Percentiles rank a stretch among this genome's conserved stretches.
Conservation (phyloP, 805 yeast species). For the Kluyveromyces dobzhanskii region DNA sequence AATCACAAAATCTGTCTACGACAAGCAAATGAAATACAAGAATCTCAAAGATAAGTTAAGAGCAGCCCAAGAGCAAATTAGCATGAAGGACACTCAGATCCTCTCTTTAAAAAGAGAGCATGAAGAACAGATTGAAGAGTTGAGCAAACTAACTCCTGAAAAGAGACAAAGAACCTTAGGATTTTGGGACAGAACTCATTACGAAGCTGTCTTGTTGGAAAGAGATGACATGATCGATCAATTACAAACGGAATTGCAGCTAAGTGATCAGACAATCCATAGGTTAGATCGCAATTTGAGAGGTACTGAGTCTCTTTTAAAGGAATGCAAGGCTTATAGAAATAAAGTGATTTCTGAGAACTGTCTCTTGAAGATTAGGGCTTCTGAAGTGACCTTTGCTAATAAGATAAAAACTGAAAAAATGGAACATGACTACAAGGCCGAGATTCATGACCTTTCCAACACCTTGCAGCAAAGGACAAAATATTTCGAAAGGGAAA, state of each 20-base stretch:
- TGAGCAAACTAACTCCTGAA: background rate
- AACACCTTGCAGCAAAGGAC: background rate
- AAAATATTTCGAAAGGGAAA: slow-evolving; percentile 2
- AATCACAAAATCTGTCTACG: background rate
- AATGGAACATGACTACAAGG: background rate
- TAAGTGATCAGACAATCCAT: background rate
- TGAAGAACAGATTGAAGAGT: background rate
- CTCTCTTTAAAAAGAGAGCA: background rate
- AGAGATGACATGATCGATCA: slow-evolving; percentile 3
- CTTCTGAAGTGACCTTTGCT: no score
- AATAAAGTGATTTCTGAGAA: background rate
- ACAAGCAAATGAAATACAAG: background rate
- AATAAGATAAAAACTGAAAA: background rate
- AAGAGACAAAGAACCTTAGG: slow-evolving; percentile 3
- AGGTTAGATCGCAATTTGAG: no score
- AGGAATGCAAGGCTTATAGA: background rate
- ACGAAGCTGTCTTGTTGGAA: background rate
- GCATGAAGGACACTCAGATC: background rate
- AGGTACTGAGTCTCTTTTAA: no score
- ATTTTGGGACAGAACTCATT: slow-evolving; percentile 3
- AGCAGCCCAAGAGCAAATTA: background rate
- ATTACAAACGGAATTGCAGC: background rate
- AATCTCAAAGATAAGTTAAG: background rate
- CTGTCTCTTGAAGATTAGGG: background rate
- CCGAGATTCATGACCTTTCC: background rate